phyloP scores from a whole-genome alignment of 805 yeast species.

The Kazachstania taianensis region DNA sequence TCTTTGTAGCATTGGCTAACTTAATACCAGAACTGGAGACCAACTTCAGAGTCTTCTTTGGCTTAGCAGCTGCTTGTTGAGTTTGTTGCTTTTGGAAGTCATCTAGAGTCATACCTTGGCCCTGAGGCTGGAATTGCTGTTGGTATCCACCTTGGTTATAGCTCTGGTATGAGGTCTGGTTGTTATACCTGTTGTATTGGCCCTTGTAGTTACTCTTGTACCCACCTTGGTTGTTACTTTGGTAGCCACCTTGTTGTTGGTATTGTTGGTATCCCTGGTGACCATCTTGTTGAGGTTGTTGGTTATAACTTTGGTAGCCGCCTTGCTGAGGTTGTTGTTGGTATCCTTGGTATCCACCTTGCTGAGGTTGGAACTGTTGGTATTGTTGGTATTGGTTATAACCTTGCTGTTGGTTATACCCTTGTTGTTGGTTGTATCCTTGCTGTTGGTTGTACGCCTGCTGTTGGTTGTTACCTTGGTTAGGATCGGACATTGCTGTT shows the following conservation, averaged over 20 bases:
- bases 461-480: slow-evolving; percentile 28
- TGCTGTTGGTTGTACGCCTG: slow-evolving; percentile 20
- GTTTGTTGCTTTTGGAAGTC: slow-evolving; percentile 67
- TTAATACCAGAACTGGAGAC: slow-evolving; percentile 57
- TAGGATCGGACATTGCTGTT: slow-evolving; percentile 13
- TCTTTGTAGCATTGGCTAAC: slow-evolving; percentile 43
- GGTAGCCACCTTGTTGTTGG: slow-evolving; percentile 22
- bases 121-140: slow-evolving; percentile 21
- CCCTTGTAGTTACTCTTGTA: slow-evolving; percentile 18
- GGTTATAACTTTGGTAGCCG: slow-evolving; percentile 19
- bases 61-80: slow-evolving; percentile 34
- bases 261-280: slow-evolving; percentile 18
- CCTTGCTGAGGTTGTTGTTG: slow-evolving; percentile 19
- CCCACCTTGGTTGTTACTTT: slow-evolving; percentile 25
- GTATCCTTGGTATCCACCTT: slow-evolving; percentile 20
- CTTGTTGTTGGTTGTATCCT: slow-evolving; percentile 16
- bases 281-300: slow-evolving; percentile 23
- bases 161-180: slow-evolving; percentile 13
- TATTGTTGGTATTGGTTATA: slow-evolving; percentile 9
- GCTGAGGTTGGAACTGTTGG: slow-evolving; percentile 12
- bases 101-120: slow-evolving; percentile 63
- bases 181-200: slow-evolving; percentile 8
- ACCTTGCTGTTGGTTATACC: slow-evolving; percentile 8
- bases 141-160: slow-evolving; percentile 20
- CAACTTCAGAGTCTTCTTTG: slow-evolving; percentile 60